Evolutionary conservation across 2,329 filamentous ascomycete genomes (phyloP).

Genomic region (Fusarium luffae): DNA sequence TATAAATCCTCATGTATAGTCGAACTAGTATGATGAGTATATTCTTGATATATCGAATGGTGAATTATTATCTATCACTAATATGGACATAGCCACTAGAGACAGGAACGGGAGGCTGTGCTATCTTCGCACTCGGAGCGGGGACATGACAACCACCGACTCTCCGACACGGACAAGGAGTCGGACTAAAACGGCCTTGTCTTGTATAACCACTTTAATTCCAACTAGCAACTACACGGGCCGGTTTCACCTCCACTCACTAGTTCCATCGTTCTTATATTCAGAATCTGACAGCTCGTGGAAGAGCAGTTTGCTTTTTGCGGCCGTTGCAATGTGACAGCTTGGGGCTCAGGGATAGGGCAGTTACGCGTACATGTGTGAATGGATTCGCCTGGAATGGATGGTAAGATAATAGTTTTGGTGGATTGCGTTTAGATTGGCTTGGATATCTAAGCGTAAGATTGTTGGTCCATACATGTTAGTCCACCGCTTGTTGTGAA

Average conservation of each 20-base stretch:
- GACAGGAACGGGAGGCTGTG: neutral
- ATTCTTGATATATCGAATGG: no score
- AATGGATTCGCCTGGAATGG: neutral
- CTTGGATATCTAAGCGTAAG: neutral
- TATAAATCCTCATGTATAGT: neutral
- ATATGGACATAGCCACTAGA: neutral
- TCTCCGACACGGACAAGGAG: constrained; percentile 9
- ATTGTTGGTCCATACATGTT: neutral
- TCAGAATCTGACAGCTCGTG: constrained; percentile 11
- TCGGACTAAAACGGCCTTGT: neutral
- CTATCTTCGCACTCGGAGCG: neutral
- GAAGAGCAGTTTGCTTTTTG: neutral
- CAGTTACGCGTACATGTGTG: constrained; percentile 19
- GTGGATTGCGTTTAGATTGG: neutral
- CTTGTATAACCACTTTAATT: neutral
- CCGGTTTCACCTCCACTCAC: neutral
- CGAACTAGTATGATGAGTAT: no score
- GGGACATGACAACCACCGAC: neutral
- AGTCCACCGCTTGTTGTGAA: neutral
- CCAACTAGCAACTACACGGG: neutral
- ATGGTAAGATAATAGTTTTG: constrained; percentile 25
- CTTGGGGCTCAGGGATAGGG: neutral
- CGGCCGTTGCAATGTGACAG: neutral
- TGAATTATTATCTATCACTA: no score
- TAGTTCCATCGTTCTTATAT: neutral